Evolutionary conservation across 176 grass and related monocot species (phyloP).

Genomic region (Puccinellia tenuiflora): DNA sequence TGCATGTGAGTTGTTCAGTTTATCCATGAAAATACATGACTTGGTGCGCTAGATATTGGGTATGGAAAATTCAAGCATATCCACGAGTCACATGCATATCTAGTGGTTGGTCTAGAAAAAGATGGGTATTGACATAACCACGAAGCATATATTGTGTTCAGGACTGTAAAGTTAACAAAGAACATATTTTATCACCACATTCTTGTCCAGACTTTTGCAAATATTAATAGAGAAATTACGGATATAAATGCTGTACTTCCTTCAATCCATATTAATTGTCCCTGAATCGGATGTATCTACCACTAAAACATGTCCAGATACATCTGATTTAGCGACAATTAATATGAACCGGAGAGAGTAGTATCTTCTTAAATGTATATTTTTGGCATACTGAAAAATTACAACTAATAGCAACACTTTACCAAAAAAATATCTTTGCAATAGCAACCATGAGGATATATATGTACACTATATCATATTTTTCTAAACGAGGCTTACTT

Average conservation of each 20-base stretch:
- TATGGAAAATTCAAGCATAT: neutral
- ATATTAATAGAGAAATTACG: neutral
- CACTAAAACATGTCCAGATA: too few relatives aligned
- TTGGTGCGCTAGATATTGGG: neutral
- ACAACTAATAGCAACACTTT: too few relatives aligned
- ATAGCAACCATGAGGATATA: too few relatives aligned
- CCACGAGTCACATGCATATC: neutral
- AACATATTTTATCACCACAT: neutral
- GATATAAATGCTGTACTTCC: too few relatives aligned
- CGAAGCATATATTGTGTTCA: too few relatives aligned
- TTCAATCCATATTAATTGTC: too few relatives aligned
- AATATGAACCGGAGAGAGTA: too few relatives aligned
- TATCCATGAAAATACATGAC: neutral
- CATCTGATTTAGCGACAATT: too few relatives aligned
- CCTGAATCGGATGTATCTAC: too few relatives aligned
- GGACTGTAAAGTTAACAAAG: neutral
- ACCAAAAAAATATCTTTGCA: neutral
- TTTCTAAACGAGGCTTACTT: too few relatives aligned
- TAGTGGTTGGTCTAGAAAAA: neutral
- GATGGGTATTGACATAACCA: neutral
- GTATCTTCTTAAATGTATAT: neutral
- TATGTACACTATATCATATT: too few relatives aligned
- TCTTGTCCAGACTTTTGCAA: neutral
- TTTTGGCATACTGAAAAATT: neutral
- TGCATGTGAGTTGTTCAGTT: neutral